phyloP scores from a whole-genome alignment of 2,329 filamentous ascomycete genomes.

The Alternaria sp. region DNA sequence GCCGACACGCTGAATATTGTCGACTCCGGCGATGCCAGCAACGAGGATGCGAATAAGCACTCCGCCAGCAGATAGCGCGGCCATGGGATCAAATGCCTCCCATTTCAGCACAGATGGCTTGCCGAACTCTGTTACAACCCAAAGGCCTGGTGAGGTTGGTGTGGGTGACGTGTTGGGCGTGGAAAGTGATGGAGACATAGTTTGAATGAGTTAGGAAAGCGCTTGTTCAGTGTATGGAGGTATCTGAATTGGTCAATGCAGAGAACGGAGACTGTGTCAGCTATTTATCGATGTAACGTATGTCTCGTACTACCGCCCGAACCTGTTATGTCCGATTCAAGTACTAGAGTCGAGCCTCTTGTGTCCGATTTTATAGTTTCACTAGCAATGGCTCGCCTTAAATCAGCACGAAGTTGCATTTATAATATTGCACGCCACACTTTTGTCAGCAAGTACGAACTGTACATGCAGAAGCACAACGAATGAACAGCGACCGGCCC shows the following conservation, averaged over 20 bases:
- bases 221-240: not conserved
- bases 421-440: not conserved
- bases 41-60: constrained; percentile 14
- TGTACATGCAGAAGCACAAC: not conserved
- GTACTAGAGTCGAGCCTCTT: no score
- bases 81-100: constrained; percentile 3
- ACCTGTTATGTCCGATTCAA: not conserved
- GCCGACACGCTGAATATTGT: constrained; percentile 15
- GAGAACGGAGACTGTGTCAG: not conserved
- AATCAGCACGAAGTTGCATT: not conserved
- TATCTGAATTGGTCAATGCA: not conserved
- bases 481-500: not conserved
- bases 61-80: constrained; percentile 2
- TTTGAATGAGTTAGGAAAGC: not conserved
- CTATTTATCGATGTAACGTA: not conserved
- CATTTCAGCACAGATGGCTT: constrained; percentile 11
- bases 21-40: constrained; percentile 14
- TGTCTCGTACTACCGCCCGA: not conserved
- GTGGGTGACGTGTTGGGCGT: constrained; percentile 9
- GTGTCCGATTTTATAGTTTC: not conserved
- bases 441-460: not conserved
- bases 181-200: constrained; percentile 1
- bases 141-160: constrained; percentile 7
- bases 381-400: not conserved
- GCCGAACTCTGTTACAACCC: constrained; percentile 11